Evolutionary conservation across 768 basidiomycete genomes (phyloP).

Genomic region (Suillus alpinus): DNA sequence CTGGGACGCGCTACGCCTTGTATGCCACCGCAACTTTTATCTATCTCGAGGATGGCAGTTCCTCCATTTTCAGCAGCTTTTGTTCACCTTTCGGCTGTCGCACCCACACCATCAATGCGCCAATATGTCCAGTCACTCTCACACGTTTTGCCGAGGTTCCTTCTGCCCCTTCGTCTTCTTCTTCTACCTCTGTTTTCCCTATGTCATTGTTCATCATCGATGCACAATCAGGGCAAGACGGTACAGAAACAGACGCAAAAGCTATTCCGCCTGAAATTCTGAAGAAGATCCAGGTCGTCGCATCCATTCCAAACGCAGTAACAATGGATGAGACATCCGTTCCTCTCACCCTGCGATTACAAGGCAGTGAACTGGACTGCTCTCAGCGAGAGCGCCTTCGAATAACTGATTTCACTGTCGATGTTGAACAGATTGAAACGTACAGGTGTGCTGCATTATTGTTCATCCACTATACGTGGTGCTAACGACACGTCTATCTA

Average conservation of each 20-base stretch:
- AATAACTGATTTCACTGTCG: constrained; percentile 51
- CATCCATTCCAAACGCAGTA: constrained; percentile 56
- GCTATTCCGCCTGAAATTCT: constrained; percentile 53
- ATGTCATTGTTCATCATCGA: constrained; percentile 45
- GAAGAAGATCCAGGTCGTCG: constrained; percentile 61
- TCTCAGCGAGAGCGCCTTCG: constrained; percentile 54
- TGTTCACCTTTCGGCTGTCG: constrained; percentile 57
- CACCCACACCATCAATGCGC: constrained; percentile 38
- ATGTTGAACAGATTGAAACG: constrained; percentile 63
- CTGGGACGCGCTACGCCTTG: constrained; percentile 64
- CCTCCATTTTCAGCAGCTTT: constrained; percentile 48
- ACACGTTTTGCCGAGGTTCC: constrained; percentile 53
- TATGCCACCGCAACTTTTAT: constrained; percentile 64
- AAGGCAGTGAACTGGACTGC: constrained; percentile 48
- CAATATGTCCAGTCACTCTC: constrained; percentile 41
- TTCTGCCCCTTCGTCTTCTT: constrained; percentile 22
- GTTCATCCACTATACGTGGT: constrained; percentile 3
- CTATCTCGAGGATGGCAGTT: constrained; percentile 40
- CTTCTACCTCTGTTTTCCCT: constrained; percentile 28
- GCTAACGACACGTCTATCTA: constrained; percentile 21
- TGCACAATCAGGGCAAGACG: constrained; percentile 25
- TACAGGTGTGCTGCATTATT: constrained; percentile 48
- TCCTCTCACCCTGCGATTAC: constrained; percentile 58
- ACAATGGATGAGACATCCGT: constrained; percentile 45
- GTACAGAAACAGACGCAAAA: constrained; percentile 9